A percentile compares a stretch with the other conserved stretches of the same genome.
These are phyloP conservation scores for Vitis rotundifolia DNA, from an alignment of 164 flowering plant genomes.

Conservation along the genomic window DNA sequence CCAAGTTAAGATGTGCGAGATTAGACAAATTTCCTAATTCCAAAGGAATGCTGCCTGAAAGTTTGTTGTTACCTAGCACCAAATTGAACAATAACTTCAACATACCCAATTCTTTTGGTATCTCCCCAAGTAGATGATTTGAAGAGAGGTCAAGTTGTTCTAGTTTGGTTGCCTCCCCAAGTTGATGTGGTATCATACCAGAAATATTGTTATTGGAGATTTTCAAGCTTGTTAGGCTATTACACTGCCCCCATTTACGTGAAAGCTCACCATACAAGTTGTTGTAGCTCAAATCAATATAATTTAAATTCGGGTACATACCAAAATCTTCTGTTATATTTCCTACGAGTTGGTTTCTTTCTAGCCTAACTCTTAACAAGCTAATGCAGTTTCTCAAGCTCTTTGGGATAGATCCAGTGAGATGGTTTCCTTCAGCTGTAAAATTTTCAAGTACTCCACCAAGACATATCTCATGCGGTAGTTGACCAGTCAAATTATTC, in stretches of 20 bases:
- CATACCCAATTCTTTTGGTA: too few species aligned
- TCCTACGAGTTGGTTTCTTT: not conserved
- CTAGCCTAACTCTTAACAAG: not conserved
- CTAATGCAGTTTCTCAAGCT: constrained; percentile 8
- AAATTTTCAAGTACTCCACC: not conserved
- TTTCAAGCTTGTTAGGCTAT: not conserved
- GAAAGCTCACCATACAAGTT: constrained; percentile 1
- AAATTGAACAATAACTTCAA: too few species aligned
- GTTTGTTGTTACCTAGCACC: too few species aligned
- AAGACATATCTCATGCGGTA: not conserved
- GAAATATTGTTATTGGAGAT: not conserved
- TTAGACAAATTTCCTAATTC: too few species aligned
- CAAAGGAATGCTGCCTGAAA: too few species aligned
- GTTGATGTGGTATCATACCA: not conserved
- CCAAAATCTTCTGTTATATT: constrained; percentile 5
- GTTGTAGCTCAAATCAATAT: constrained; percentile 1
- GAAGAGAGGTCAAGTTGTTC: not conserved
- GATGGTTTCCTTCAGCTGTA: not conserved
- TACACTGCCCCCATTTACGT: not conserved
- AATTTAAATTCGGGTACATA: constrained; percentile 1
- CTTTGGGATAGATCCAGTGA: not conserved
- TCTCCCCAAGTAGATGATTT: too few species aligned
- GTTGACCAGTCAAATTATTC: not conserved
- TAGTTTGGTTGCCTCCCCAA: not conserved
- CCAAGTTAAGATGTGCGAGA: too few species aligned